A percentile compares a stretch with the other conserved stretches of the same genome.
Evolutionary conservation across 1,284 basidiomycete genomes (phyloP).

Genomic region (Singerocomus inundabilis): DNA sequence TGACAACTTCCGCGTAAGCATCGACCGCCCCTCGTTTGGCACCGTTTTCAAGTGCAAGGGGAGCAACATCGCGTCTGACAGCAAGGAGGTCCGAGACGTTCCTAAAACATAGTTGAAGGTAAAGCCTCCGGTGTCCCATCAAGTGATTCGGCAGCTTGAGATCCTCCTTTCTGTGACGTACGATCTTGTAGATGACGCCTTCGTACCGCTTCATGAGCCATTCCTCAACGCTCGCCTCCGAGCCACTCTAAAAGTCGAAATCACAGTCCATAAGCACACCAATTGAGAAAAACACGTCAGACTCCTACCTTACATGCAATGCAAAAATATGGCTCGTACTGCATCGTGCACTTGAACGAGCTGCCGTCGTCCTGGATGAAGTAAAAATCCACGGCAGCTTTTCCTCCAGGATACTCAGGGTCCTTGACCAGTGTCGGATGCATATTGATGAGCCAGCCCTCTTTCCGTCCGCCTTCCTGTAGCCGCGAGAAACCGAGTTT

Average conservation of each 20-base stretch:
- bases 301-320: conserved; percentile 82
- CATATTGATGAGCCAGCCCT: conserved; percentile 99
- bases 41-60: conserved; percentile 86
- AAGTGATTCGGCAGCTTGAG: conserved; percentile 95
- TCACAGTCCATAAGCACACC: background rate
- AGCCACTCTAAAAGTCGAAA: conserved; percentile 59
- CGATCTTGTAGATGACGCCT: conserved; percentile 77
- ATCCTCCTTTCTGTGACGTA: conserved; percentile 89
- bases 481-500: conserved; percentile 85
- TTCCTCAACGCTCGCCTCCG: conserved; percentile 92
- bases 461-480: conserved; percentile 69
- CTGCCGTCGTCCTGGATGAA: conserved; percentile 97
- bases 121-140: conserved; percentile 86
- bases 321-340: conserved; percentile 94
- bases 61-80: conserved; percentile 86
- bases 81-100: conserved; percentile 91
- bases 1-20: conserved; percentile 97
- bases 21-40: conserved; percentile 96
- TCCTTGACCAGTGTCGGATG: conserved; percentile 93
- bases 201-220: conserved; percentile 95
- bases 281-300: background rate
- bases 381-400: conserved; percentile 93
- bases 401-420: conserved; percentile 75
- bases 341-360: conserved; percentile 93
- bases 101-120: conserved; percentile 87